Evolutionary conservation across 352 stramenopile species (phyloP).

Genomic region (Pythium rhizo-oryzae): DNA sequence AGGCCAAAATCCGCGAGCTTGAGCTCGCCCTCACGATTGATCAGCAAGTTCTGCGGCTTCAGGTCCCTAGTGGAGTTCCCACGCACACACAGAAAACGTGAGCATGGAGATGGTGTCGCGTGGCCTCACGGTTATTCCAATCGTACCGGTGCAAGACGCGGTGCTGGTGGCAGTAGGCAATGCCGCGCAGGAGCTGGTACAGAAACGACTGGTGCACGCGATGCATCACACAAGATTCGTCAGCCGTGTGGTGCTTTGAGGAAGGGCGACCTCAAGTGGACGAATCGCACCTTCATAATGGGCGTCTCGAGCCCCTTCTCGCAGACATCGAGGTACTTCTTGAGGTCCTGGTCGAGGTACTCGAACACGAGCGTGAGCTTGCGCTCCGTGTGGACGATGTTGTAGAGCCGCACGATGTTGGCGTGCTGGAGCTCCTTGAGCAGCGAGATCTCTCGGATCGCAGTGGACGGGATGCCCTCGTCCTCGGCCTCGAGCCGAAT

Average conservation of each 20-base stretch:
- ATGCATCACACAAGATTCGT: slow-evolving; percentile 3
- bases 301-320: slow-evolving; percentile 95
- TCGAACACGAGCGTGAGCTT: slow-evolving; percentile 99
- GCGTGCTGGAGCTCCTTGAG: slow-evolving; percentile 97
- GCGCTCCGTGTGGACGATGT: slow-evolving; percentile 99
- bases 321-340: slow-evolving; percentile 99
- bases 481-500: slow-evolving; percentile 99
- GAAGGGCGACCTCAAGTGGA: neutral
- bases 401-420: slow-evolving; percentile 99
- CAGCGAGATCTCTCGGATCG: slow-evolving; percentile 98
- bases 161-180: slow-evolving; percentile 99
- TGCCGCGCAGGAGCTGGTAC: slow-evolving; percentile 98
- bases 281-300: slow-evolving; percentile 69
- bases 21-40: slow-evolving; percentile 97
- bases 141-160: slow-evolving; percentile 90
- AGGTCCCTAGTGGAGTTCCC: slow-evolving; percentile 90
- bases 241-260: too few relatives aligned
- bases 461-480: slow-evolving; percentile 98
- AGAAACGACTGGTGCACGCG: slow-evolving; percentile 90
- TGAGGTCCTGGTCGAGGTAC: slow-evolving; percentile 99
- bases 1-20: slow-evolving; percentile 99
- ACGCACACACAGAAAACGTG: neutral
- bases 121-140: neutral
- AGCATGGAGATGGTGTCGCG: too few relatives aligned
- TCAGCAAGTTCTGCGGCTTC: slow-evolving; percentile 99